Conservation (phyloP, 495 filamentous ascomycete species). For the Hypomontagnella monticulosa region DNA sequence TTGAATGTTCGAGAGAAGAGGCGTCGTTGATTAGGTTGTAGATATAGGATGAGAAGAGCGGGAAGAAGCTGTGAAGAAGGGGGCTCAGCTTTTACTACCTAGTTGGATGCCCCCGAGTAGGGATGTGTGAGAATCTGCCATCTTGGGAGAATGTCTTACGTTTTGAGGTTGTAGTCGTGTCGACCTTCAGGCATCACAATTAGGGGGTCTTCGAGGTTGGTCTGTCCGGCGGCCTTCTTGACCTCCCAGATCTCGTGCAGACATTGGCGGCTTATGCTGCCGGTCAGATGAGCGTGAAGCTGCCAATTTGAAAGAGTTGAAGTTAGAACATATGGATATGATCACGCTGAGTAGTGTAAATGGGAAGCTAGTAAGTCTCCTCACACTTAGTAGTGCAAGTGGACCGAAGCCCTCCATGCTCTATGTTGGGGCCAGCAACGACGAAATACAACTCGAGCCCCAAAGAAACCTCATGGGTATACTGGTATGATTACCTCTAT, state of each 20-base stretch:
- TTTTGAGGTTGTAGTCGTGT: slow-evolving; percentile 74
- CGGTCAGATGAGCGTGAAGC: slow-evolving; percentile 86
- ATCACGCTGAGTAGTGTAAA: background rate
- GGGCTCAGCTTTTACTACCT: slow-evolving; percentile 1
- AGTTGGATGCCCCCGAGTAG: background rate
- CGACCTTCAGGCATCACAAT: slow-evolving; percentile 73
- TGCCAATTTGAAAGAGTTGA: slow-evolving; percentile 43
- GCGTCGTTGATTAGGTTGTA: slow-evolving; percentile 74
- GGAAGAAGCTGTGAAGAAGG: slow-evolving; percentile 68
- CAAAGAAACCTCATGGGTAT: background rate
- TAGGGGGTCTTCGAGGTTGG: slow-evolving; percentile 72
- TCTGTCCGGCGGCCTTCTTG: slow-evolving; percentile 61
- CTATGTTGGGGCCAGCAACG: background rate
- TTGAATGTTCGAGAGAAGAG: slow-evolving; percentile 67
- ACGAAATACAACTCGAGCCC: background rate
- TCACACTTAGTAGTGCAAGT: background rate
- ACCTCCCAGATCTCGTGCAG: slow-evolving; percentile 78
- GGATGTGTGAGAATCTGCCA: background rate
- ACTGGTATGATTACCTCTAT: slow-evolving; percentile 52
- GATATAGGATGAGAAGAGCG: slow-evolving; percentile 79
- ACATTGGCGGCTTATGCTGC: slow-evolving; percentile 78
- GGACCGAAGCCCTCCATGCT: background rate
- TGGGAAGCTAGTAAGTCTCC: too few relatives aligned
- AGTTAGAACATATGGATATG: slow-evolving; percentile 27
- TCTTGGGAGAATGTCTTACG: slow-evolving; percentile 62